phyloP scores from a whole-genome alignment of 1,139 yeast genomes.

The Blastobotrys proliferans region DNA sequence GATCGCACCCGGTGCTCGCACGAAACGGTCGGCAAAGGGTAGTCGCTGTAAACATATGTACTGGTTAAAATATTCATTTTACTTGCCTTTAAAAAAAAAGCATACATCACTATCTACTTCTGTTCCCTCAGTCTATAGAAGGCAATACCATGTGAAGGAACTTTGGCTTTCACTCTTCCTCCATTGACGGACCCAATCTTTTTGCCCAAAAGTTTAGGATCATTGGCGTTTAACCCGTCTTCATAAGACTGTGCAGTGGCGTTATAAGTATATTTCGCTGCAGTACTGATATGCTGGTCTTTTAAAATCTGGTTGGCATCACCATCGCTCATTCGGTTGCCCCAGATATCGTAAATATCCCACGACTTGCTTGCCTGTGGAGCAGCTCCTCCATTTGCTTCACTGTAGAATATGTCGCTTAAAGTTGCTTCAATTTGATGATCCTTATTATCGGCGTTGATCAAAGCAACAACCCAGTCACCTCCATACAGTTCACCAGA shows the following conservation, averaged over 20 bases:
- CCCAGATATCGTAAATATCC: conserved; percentile 26
- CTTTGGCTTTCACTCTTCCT: conserved; percentile 15
- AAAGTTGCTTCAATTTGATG: conserved; percentile 20
- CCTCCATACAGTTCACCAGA: conserved; percentile 24
- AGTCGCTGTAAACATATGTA: background rate
- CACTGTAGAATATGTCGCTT: conserved; percentile 24
- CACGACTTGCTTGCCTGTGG: conserved; percentile 18
- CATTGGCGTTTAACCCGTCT: conserved; percentile 16
- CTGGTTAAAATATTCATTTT: background rate
- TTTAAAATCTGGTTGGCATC: conserved; percentile 14
- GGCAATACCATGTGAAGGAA: conserved; percentile 18
- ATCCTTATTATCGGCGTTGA: conserved; percentile 25
- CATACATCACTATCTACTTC: background rate
- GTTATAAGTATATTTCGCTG: conserved; percentile 15
- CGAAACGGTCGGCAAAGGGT: no score
- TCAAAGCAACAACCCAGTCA: conserved; percentile 26
- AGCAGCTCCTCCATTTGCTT: conserved; percentile 3
- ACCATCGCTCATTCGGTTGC: conserved; percentile 13
- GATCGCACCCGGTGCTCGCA: no score
- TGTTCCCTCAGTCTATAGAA: conserved; percentile 15
- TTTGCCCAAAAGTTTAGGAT: conserved; percentile 16
- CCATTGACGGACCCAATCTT: conserved; percentile 14
- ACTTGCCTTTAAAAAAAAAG: background rate
- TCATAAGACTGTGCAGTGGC: conserved; percentile 18
- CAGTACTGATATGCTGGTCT: background rate